These are phyloP conservation scores for Xylariaceae sp. DNA, from an alignment of 2,329 filamentous ascomycete species.

Conservation along the genomic window DNA sequence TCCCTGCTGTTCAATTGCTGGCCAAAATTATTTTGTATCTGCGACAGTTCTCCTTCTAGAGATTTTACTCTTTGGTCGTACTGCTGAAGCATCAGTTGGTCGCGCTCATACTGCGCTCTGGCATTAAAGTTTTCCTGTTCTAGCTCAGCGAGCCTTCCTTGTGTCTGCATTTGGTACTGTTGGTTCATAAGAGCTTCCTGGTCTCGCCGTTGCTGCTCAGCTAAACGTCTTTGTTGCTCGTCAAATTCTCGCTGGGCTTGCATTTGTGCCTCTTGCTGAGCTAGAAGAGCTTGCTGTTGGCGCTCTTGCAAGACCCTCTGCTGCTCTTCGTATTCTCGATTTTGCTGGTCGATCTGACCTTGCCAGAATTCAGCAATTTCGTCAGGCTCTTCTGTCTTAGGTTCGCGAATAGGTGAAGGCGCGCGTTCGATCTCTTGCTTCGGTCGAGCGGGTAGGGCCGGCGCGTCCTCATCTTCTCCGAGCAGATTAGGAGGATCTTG, in stretches of 20 bases:
- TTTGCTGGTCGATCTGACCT: slow-evolving; percentile 86
- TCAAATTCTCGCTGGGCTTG: slow-evolving; percentile 96
- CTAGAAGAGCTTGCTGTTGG: slow-evolving; percentile 78
- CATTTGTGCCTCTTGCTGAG: slow-evolving; percentile 81
- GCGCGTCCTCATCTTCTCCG: slow-evolving; percentile 81
- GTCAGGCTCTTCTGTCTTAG: slow-evolving; percentile 80
- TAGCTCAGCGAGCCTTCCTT: slow-evolving; percentile 92
- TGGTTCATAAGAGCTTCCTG: slow-evolving; percentile 89
- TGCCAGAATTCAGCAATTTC: slow-evolving; percentile 99
- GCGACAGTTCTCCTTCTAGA: slow-evolving; percentile 82
- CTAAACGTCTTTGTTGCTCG: slow-evolving; percentile 85
- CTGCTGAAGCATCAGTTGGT: slow-evolving; percentile 95
- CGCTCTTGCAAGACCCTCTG: slow-evolving; percentile 87
- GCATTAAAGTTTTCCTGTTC: slow-evolving; percentile 95
- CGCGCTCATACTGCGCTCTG: slow-evolving; percentile 92
- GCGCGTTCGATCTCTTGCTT: slow-evolving; percentile 74
- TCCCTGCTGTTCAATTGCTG: slow-evolving; percentile 90
- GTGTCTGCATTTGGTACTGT: slow-evolving; percentile 91
- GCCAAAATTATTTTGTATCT: slow-evolving; percentile 81
- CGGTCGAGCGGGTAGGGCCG: slow-evolving; percentile 80
- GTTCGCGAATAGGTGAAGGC: slow-evolving; percentile 71
- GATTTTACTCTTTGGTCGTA: slow-evolving; percentile 95
- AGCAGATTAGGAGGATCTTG: slow-evolving; percentile 92
- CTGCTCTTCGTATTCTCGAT: slow-evolving; percentile 93
- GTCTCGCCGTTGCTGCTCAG: slow-evolving; percentile 87